Percentiles rank a stretch among this genome's conserved stretches.
phyloP scores from a whole-genome alignment of 139 green algal genomes.

The Raphidocelis subcapitata region DNA sequence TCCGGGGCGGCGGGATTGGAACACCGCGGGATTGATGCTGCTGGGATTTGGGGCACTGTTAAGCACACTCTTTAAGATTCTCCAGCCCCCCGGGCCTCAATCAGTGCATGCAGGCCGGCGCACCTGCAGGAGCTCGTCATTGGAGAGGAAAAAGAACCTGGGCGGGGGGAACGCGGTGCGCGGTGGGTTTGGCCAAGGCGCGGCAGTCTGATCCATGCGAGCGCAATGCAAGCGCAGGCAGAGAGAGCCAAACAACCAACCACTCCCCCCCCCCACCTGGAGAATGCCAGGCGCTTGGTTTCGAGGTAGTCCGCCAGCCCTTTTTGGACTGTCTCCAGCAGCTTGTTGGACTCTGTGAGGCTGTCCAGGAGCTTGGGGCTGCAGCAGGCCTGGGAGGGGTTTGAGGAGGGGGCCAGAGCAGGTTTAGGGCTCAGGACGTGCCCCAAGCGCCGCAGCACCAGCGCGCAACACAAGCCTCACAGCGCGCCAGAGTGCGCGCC shows the following conservation, averaged over 20 bases:
- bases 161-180: too few species aligned
- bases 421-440: background rate
- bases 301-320: conserved; percentile 73
- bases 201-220: background rate
- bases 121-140: conserved; percentile 77
- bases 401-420: background rate
- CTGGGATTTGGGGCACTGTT: too few species aligned
- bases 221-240: too few species aligned
- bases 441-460: background rate
- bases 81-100: too few species aligned
- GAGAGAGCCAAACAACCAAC: too few species aligned
- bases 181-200: too few species aligned
- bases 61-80: too few species aligned
- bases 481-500: conserved; percentile 22
- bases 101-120: background rate
- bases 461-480: background rate
- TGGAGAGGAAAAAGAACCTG: conserved; percentile 84
- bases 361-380: conserved; percentile 64
- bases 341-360: conserved; percentile 65
- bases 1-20: too few species aligned
- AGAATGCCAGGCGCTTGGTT: conserved; percentile 76
- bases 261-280: conserved; percentile 36
- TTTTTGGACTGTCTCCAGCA: conserved; percentile 72
- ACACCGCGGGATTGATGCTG: too few species aligned
- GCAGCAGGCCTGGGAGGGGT: conserved; percentile 52